Conservation (phyloP, 2,329 filamentous ascomycete genomes). For the Juglanconis sp. region DNA sequence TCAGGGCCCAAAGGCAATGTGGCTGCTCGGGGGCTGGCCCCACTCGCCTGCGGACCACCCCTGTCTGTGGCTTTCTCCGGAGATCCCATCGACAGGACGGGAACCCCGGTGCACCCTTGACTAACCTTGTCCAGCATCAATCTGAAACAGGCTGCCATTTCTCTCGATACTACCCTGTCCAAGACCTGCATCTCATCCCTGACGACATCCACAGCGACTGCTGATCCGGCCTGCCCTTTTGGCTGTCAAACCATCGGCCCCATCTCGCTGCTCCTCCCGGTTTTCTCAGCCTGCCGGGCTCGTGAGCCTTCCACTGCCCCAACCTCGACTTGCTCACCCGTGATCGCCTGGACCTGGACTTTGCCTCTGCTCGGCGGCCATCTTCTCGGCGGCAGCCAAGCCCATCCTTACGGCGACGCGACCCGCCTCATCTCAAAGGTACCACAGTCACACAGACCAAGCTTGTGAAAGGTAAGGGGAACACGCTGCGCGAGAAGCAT, state of each 20-base stretch:
- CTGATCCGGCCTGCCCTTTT: too few relatives aligned
- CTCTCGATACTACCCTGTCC: slow-evolving; percentile 14
- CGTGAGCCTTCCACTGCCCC: too few relatives aligned
- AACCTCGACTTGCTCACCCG: too few relatives aligned
- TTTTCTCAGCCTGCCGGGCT: neutral
- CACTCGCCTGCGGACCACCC: slow-evolving; percentile 3
- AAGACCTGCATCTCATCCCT: slow-evolving; percentile 10
- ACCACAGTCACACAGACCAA: too few relatives aligned
- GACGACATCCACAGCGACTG: neutral
- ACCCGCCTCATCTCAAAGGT: too few relatives aligned
- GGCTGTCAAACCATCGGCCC: neutral
- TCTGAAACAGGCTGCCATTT: slow-evolving; percentile 19
- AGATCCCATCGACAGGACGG: slow-evolving; percentile 5
- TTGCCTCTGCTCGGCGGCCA: too few relatives aligned
- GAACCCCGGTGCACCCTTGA: slow-evolving; percentile 6
- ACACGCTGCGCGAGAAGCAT: too few relatives aligned
- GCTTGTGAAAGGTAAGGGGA: too few relatives aligned
- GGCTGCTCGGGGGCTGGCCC: neutral
- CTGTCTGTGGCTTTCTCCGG: neutral
- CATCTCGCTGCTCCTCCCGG: neutral
- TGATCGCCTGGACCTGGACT: too few relatives aligned
- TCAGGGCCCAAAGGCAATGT: neutral
- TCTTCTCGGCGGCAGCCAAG: too few relatives aligned
- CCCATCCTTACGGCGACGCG: too few relatives aligned
- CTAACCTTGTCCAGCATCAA: slow-evolving; percentile 12